phyloP scores from a whole-genome alignment of 2,329 filamentous ascomycete species.

The Ceratocystis albifundus region DNA sequence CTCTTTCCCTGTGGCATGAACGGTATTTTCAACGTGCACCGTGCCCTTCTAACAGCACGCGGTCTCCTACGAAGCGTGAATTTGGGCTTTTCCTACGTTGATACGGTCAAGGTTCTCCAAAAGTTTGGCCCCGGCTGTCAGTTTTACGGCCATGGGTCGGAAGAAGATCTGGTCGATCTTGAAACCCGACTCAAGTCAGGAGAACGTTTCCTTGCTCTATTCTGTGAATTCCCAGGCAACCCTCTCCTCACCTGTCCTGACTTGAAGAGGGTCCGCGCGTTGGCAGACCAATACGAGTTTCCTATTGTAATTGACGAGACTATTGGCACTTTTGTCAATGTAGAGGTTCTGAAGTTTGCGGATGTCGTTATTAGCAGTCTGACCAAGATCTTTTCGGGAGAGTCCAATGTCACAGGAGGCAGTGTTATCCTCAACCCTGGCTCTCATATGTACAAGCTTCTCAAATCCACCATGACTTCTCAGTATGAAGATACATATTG shows the following conservation, averaged over 20 bases:
- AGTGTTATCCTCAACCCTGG: slow-evolving; percentile 54
- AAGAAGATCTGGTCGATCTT: slow-evolving; percentile 70
- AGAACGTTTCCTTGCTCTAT: slow-evolving; percentile 69
- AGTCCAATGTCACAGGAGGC: slow-evolving; percentile 97
- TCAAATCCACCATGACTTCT: slow-evolving; percentile 54
- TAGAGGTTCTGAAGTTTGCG: slow-evolving; percentile 78
- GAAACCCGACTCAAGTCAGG: slow-evolving; percentile 59
- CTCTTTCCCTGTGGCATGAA: slow-evolving; percentile 89
- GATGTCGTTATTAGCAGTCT: slow-evolving; percentile 90
- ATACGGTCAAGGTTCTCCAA: slow-evolving; percentile 86
- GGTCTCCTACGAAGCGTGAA: slow-evolving; percentile 65
- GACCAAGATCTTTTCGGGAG: slow-evolving; percentile 94
- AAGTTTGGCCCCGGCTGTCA: slow-evolving; percentile 85
- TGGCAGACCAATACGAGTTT: slow-evolving; percentile 79
- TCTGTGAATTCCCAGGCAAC: slow-evolving; percentile 92
- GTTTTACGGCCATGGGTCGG: slow-evolving; percentile 75
- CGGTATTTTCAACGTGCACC: slow-evolving; percentile 81
- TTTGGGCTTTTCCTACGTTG: slow-evolving; percentile 95
- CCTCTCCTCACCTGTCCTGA: slow-evolving; percentile 78
- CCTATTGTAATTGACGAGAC: slow-evolving; percentile 90
- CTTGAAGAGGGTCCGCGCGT: slow-evolving; percentile 61
- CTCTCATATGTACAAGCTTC: slow-evolving; percentile 52
- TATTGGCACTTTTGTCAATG: slow-evolving; percentile 90
- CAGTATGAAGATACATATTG: slow-evolving; percentile 86
- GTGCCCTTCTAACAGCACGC: slow-evolving; percentile 54